These are phyloP conservation scores for Fusarium metavorans DNA, from an alignment of 2,329 filamentous ascomycete species.

Conservation along the genomic window DNA sequence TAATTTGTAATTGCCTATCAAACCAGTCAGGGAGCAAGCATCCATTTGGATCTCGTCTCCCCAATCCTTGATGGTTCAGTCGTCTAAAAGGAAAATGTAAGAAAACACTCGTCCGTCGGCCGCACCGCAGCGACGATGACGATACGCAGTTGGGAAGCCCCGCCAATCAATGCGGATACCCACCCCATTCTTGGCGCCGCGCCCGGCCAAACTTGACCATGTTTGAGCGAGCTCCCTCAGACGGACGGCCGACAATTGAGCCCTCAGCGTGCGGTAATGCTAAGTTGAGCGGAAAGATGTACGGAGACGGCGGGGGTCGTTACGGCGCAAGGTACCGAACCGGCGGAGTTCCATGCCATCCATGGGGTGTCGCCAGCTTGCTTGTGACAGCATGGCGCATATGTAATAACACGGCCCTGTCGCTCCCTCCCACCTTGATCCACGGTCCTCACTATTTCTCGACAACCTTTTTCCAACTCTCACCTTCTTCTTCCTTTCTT, in stretches of 20 bases:
- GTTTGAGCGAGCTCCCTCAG: background rate
- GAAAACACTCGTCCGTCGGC: conserved; percentile 29
- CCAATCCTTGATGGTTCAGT: background rate
- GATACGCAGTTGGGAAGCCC: conserved; percentile 40
- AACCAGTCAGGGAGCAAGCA: background rate
- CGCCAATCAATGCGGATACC: conserved; percentile 43
- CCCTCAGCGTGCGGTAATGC: conserved; percentile 28
- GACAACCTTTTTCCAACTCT: conserved; percentile 37
- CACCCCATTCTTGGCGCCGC: conserved; percentile 44
- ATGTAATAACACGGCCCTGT: conserved; percentile 36
- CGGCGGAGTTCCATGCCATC: background rate
- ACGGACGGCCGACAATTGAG: conserved; percentile 19
- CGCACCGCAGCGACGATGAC: conserved; percentile 43
- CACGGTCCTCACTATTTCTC: conserved; percentile 38
- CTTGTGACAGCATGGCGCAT: conserved; percentile 29
- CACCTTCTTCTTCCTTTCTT: conserved; percentile 27
- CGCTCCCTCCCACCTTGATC: conserved; percentile 13
- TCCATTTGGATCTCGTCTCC: background rate
- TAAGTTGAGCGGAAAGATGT: conserved; percentile 30
- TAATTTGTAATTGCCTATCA: background rate
- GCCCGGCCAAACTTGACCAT: conserved; percentile 32
- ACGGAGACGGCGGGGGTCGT: conserved; percentile 20
- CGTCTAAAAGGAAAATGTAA: conserved; percentile 15
- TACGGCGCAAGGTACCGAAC: conserved; percentile 30
- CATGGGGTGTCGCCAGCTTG: conserved; percentile 2